Evolutionary conservation across 345 rosid genomes (phyloP).

Genomic region (Lumnitzera littorea): DNA sequence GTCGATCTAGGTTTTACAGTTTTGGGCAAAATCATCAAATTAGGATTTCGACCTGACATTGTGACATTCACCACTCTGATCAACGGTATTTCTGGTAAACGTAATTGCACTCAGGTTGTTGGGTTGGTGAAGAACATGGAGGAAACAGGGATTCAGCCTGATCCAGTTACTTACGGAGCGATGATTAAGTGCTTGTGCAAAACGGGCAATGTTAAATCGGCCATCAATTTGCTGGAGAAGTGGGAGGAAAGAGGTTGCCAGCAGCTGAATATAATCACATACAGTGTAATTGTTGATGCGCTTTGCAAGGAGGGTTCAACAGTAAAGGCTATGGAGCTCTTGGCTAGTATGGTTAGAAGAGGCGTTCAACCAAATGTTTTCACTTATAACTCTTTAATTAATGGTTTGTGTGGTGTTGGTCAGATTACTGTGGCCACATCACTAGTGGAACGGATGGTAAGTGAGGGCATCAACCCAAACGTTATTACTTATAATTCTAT

Average conservation of each 20-base stretch:
- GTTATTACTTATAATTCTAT: too few species aligned
- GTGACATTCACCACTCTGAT: neutral
- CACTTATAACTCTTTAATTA: constrained; percentile 11
- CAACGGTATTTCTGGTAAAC: neutral
- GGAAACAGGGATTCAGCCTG: too few species aligned
- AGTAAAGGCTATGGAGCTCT: too few species aligned
- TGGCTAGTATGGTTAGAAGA: too few species aligned
- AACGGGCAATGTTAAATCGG: neutral
- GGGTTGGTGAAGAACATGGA: too few species aligned
- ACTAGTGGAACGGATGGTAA: too few species aligned
- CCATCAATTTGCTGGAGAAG: neutral
- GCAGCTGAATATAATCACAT: neutral
- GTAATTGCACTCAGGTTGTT: too few species aligned
- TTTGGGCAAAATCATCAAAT: neutral
- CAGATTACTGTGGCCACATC: constrained; percentile 13
- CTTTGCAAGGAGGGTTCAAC: too few species aligned
- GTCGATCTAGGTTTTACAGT: neutral
- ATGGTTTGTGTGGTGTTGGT: constrained; percentile 16
- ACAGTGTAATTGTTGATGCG: neutral
- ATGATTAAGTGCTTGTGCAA: neutral
- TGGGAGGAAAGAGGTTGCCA: neutral
- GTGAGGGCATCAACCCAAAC: too few species aligned
- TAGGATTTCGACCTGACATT: neutral
- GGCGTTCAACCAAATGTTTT: constrained; percentile 2
- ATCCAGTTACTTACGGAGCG: neutral